Conservation (phyloP, 192 early-diverging fungal genomes). For the Fimicolochytrium jonesii region DNA sequence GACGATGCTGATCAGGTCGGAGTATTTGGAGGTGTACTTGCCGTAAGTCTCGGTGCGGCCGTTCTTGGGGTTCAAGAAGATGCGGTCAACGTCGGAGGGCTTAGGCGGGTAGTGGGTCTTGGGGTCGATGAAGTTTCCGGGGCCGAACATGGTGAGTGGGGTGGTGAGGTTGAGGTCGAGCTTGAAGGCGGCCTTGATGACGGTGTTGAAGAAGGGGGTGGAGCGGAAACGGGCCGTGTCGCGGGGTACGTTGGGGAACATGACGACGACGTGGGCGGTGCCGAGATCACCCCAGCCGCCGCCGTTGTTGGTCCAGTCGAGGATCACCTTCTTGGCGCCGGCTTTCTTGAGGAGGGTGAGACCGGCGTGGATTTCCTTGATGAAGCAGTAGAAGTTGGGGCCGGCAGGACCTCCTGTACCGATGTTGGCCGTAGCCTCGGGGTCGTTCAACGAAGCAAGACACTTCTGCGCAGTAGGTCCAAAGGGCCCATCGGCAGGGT, state of each 20-base stretch:
- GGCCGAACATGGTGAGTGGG: constrained; percentile 28
- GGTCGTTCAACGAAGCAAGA: neutral
- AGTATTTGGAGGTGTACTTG: constrained; percentile 16
- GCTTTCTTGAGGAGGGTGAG: constrained; percentile 14
- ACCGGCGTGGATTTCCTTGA: constrained; percentile 26
- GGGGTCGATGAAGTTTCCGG: constrained; percentile 25
- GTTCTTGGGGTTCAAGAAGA: constrained; percentile 10
- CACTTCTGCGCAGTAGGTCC: neutral
- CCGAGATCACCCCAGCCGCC: constrained; percentile 33
- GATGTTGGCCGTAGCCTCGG: constrained; percentile 14
- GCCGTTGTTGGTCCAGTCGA: constrained; percentile 34
- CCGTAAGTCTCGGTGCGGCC: constrained; percentile 14
- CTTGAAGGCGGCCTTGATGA: constrained; percentile 14
- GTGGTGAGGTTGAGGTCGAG: constrained; percentile 16
- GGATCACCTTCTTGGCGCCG: constrained; percentile 28
- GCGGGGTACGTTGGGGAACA: constrained; percentile 18
- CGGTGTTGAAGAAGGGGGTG: neutral
- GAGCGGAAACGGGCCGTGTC: constrained; percentile 12
- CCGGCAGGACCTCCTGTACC: constrained; percentile 23
- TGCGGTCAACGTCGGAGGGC: constrained; percentile 12
- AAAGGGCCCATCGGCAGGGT: neutral
- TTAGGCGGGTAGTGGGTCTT: constrained; percentile 1
- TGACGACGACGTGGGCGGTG: neutral
- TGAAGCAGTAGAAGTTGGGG: constrained; percentile 19
- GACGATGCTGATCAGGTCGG: constrained; percentile 13